Evolutionary conservation across 176 grass and related monocot genomes (phyloP).

Genomic region (Pontederia crassipes): DNA sequence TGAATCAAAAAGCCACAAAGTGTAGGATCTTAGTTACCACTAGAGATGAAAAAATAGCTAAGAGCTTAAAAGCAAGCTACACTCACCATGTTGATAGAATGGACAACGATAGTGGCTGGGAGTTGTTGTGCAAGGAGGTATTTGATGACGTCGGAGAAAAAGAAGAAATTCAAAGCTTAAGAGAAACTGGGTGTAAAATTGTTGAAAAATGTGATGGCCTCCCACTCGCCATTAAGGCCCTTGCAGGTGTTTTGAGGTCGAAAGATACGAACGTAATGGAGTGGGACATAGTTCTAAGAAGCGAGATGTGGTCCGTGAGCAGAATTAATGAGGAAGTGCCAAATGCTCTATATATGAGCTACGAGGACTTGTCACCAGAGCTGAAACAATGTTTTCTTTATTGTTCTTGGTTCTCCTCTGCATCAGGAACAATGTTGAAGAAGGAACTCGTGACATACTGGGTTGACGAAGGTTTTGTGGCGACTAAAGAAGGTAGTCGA

Average conservation of each 20-base stretch:
- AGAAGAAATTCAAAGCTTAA: too few species aligned
- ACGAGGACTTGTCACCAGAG: background rate
- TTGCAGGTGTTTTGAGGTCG: too few species aligned
- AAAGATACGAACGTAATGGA: background rate
- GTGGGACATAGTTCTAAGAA: background rate
- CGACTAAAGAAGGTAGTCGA: too few species aligned
- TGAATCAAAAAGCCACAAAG: background rate
- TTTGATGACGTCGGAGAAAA: too few species aligned
- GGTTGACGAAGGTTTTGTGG: constrained; percentile 22
- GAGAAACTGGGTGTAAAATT: too few species aligned
- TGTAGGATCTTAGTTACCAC: constrained; percentile 19
- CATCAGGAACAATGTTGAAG: background rate
- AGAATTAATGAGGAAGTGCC: background rate
- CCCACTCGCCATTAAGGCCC: too few species aligned
- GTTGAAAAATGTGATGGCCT: too few species aligned
- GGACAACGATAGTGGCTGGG: too few species aligned
- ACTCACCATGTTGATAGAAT: too few species aligned
- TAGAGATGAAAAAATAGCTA: too few species aligned
- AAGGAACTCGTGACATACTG: constrained; percentile 7
- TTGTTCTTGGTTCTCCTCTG: background rate
- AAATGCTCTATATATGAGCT: background rate
- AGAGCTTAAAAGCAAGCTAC: too few species aligned
- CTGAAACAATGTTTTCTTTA: background rate
- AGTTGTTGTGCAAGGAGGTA: too few species aligned
- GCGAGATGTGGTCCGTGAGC: background rate